These are phyloP conservation scores for Bauhinia variegata DNA, from an alignment of 306 rosid genomes.

Conservation along the genomic window DNA sequence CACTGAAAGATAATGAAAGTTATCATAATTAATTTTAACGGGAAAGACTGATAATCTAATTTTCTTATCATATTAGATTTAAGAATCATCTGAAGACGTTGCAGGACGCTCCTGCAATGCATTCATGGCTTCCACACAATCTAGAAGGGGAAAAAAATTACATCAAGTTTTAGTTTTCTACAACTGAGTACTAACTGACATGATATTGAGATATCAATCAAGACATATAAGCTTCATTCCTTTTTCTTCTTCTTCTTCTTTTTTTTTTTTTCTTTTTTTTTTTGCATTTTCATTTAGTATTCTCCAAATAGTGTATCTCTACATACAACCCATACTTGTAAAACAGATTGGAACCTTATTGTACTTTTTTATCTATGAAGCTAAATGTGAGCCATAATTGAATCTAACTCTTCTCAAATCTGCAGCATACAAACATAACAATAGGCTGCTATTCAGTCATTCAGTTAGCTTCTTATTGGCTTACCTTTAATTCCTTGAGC, in stretches of 20 bases:
- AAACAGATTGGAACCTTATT: constrained; percentile 1
- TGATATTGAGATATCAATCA: constrained; percentile 6
- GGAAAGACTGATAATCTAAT: not conserved
- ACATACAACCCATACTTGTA: not conserved
- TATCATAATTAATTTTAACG: constrained; percentile 3
- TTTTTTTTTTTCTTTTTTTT: too few species aligned
- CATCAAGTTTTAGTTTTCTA: not conserved
- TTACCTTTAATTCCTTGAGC: constrained; percentile 80
- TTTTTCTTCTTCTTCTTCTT: not conserved
- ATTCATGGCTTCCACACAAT: not conserved
- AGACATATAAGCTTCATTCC: constrained; percentile 16
- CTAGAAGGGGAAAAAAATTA: not conserved
- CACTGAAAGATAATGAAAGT: not conserved
- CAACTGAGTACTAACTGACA: not conserved
- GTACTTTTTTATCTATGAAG: not conserved
- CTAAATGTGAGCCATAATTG: constrained; percentile 4
- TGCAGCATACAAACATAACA: constrained; percentile 18
- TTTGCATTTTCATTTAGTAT: too few species aligned
- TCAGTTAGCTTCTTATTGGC: constrained; percentile 10
- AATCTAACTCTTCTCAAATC: constrained; percentile 25
- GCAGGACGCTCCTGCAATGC: not conserved
- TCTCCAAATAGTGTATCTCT: not conserved
- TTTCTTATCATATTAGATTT: not conserved
- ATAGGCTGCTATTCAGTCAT: constrained; percentile 14
- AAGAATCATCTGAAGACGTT: not conserved